These are phyloP conservation scores for Cucurbita moschata DNA, from an alignment of 306 rosid genomes.

Conservation along the genomic window DNA sequence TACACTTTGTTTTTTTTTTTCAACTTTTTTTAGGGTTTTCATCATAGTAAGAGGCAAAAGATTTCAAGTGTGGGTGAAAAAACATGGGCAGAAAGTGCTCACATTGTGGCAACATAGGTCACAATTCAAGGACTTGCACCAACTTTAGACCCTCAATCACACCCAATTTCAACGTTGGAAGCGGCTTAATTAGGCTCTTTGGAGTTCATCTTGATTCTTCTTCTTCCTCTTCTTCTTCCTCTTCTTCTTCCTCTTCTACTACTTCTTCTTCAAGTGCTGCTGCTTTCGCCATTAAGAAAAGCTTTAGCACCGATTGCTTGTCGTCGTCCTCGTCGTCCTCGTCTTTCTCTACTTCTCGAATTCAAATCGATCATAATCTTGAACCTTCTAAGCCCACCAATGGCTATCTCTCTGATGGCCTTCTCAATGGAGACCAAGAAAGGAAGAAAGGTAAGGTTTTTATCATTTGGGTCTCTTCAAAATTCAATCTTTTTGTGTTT, in stretches of 20 bases:
- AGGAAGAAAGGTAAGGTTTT: constrained; percentile 50
- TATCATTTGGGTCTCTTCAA: not conserved
- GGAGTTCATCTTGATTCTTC: constrained; percentile 58
- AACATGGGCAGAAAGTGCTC: constrained; percentile 95
- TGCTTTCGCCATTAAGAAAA: constrained; percentile 40
- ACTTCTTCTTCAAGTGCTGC: not conserved
- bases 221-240: not conserved
- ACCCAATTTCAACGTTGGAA: constrained; percentile 8
- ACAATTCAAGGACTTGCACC: constrained; percentile 87
- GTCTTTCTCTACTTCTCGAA: constrained; percentile 29
- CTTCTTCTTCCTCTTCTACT: constrained; percentile 38
- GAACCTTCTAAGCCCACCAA: constrained; percentile 23
- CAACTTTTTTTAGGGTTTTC: not conserved
- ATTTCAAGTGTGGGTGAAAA: not conserved
- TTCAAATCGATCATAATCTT: constrained; percentile 13
- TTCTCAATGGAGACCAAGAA: constrained; percentile 37
- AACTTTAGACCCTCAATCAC: constrained; percentile 19
- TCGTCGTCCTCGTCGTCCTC: constrained; percentile 35
- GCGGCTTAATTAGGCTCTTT: constrained; percentile 37
- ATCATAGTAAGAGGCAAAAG: not conserved
- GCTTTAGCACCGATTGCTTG: constrained; percentile 65
- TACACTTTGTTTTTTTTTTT: too few species aligned
- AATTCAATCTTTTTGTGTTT: not conserved
- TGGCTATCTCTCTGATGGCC: constrained; percentile 72
- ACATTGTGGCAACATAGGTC: constrained; percentile 87